Base-by-base conservation (phyloP, 192 early-diverging fungal genomes). In the Coemansia umbellata region DNA sequence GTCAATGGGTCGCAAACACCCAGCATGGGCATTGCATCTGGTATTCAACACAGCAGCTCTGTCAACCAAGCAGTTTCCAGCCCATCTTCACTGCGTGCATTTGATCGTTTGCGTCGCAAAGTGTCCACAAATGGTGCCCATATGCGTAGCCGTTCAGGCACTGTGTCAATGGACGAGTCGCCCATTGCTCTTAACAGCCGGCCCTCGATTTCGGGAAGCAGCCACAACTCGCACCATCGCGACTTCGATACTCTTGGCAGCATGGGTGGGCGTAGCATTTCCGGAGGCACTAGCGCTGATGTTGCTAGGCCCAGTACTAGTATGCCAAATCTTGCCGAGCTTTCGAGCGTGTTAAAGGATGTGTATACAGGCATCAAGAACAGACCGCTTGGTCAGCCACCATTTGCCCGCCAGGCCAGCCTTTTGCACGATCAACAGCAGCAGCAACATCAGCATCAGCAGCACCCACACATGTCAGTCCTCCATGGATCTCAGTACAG, bases 341-440 rank as follows among this genome's bases (percentile, higher is more conserved):
- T 76, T 17, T 61, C 66, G 5, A 18, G 27, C 8, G 67, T 76
- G 30, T 47, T 76, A 17, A 80, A 80, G 66, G 78, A 80, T 8
- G 64, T 80, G 13, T 80, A 80, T 32, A 26, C 60, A 1, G 72
- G 71, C 15, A 80, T 80, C 55, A 75, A 76, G 47, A 60, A 39
- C 65, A 61, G 61, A 61, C 73, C 73, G 8, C 69, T 80, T 32
- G 72, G 71, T 0, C 78, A 80, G 73, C 78, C 78, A 14, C 22
- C 53, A 7, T 78, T 78, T 72, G 74, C 74, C 17, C 69, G 74
- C 22, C 73, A 67, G 41, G 55, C 58, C 9, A 39, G 18, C 5
- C 7, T 64, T 5, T 44, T 41, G 56, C 40, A 54, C 19, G 37
- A 66, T 45, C 45, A 43, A 41, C 22, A 33, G 41, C 50, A 28